Percentiles rank a stretch among this genome's conserved stretches.
Evolutionary conservation across 2,329 filamentous ascomycete species (phyloP).

Genomic region (Aureobasidium lini): DNA sequence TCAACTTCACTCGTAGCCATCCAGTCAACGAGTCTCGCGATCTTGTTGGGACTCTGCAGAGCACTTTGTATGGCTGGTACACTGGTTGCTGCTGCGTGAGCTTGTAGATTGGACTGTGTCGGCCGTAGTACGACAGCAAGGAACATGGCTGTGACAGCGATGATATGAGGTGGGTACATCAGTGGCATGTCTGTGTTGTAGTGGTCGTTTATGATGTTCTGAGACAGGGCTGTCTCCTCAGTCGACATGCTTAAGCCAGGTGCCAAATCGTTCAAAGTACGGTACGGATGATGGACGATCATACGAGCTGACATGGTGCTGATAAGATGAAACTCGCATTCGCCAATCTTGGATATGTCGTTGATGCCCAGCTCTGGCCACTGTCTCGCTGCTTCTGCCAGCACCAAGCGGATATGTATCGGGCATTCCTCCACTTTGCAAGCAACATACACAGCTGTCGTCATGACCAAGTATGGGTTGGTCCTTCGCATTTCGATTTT

Average conservation of each 20-base stretch:
- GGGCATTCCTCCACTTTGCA: constrained; percentile 98
- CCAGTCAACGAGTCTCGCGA: constrained; percentile 59
- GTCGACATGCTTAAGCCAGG: constrained; percentile 52
- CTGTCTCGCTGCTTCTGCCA: constrained; percentile 74
- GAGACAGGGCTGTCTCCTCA: constrained; percentile 71
- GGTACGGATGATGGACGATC: constrained; percentile 86
- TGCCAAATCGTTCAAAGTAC: constrained; percentile 66
- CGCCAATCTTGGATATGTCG: constrained; percentile 77
- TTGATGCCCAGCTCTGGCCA: constrained; percentile 74
- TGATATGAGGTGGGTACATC: constrained; percentile 74
- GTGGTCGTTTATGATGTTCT: constrained; percentile 82
- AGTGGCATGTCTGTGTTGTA: constrained; percentile 89
- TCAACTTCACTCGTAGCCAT: constrained; percentile 80
- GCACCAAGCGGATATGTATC: constrained; percentile 87
- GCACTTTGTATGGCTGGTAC: constrained; percentile 17
- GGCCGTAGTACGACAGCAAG: constrained; percentile 77
- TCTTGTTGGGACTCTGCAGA: constrained; percentile 16
- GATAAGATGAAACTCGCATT: constrained; percentile 90
- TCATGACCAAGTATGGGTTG: constrained; percentile 85
- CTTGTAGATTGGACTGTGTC: constrained; percentile 42
- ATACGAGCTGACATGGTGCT: constrained; percentile 85
- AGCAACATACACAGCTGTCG: constrained; percentile 89
- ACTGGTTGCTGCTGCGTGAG: constrained; percentile 28
- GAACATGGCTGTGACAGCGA: constrained; percentile 80
- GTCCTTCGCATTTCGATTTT: constrained; percentile 86